These are phyloP conservation scores for Chlamydomonas incerta DNA, from an alignment of 139 green algal species.

Conservation along the genomic window DNA sequence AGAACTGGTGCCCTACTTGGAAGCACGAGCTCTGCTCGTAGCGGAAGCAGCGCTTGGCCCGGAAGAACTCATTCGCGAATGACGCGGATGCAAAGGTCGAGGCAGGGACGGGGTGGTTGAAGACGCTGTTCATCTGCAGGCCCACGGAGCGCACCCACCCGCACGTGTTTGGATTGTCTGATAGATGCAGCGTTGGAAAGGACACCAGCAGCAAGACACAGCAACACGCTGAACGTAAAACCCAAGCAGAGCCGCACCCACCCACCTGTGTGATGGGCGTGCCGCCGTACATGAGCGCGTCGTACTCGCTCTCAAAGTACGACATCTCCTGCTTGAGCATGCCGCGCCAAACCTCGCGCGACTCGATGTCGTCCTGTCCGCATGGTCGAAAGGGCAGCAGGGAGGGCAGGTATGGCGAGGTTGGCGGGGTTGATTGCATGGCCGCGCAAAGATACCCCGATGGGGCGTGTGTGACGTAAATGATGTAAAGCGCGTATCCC, in stretches of 20 bases:
- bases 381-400: too few relatives aligned
- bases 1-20: not conserved
- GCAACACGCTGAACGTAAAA: too few relatives aligned
- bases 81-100: constrained; percentile 16
- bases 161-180: too few relatives aligned
- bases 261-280: constrained; percentile 12
- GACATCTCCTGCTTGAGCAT: constrained; percentile 8
- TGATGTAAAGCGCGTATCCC: too few relatives aligned
- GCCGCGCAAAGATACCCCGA: too few relatives aligned
- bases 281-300: constrained; percentile 36
- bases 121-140: not conserved
- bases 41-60: constrained; percentile 18
- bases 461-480: too few relatives aligned
- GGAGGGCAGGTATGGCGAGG: too few relatives aligned
- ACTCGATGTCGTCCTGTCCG: not conserved
- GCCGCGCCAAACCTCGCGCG: constrained; percentile 6
- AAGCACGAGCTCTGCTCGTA: not conserved
- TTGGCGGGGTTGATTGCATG: too few relatives aligned
- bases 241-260: too few relatives aligned
- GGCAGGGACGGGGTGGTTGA: not conserved
- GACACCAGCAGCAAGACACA: too few relatives aligned
- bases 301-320: constrained; percentile 32
- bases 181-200: too few relatives aligned
- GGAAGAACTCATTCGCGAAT: constrained; percentile 36
- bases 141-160: too few relatives aligned